A percentile compares a stretch with the other conserved stretches of the same genome.
Conservation (phyloP, 768 basidiomycete genomes). For the Podaxis sp. region DNA sequence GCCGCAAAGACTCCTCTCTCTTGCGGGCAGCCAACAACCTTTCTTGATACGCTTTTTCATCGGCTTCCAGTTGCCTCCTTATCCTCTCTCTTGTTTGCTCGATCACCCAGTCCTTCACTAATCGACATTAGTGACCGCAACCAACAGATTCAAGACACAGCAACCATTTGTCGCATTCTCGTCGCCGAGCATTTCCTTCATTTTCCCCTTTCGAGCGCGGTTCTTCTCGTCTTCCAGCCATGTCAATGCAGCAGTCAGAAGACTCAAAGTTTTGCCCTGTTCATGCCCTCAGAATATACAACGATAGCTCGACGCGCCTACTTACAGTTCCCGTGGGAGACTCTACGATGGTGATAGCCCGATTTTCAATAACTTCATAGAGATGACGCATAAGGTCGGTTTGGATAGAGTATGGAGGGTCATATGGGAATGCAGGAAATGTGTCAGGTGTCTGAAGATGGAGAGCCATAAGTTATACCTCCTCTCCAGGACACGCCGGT, state of each 20-base stretch:
- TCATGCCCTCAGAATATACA: neutral
- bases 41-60: conserved; percentile 64
- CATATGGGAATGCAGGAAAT: conserved; percentile 85
- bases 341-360: conserved; percentile 79
- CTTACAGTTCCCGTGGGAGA: conserved; percentile 87
- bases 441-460: conserved; percentile 59
- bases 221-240: conserved; percentile 74
- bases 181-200: conserved; percentile 40
- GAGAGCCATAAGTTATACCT: conserved; percentile 26
- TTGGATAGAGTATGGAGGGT: conserved; percentile 83
- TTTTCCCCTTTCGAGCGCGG: conserved; percentile 66
- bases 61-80: conserved; percentile 64
- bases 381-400: conserved; percentile 85
- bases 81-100: conserved; percentile 67
- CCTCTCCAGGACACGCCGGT: neutral
- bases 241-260: conserved; percentile 73
- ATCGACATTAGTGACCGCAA: neutral
- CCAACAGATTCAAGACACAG: conserved; percentile 2
- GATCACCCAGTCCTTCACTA: conserved; percentile 75
- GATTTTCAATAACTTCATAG: conserved; percentile 74
- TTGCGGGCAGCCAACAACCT: conserved; percentile 59
- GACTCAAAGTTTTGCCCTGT: conserved; percentile 85
- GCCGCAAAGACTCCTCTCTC: conserved; percentile 57
- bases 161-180: conserved; percentile 30
- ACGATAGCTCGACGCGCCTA: neutral